A percentile compares a stretch with the other conserved stretches of the same genome.
phyloP scores from a whole-genome alignment of 148 eudicot species.

The Euryodendron excelsum region DNA sequence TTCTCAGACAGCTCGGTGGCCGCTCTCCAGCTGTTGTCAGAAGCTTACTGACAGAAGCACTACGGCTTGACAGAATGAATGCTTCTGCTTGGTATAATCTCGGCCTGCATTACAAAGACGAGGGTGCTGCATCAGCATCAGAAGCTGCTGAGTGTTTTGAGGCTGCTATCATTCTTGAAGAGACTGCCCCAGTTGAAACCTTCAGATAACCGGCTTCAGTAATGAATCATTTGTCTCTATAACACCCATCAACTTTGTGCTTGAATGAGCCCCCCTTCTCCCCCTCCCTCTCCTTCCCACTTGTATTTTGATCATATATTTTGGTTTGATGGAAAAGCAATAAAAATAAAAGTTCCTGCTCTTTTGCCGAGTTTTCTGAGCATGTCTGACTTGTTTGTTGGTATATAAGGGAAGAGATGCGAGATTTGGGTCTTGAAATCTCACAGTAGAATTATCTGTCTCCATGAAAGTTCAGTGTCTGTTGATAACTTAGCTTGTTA shows the following conservation, averaged over 20 bases:
- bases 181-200: conserved; percentile 77
- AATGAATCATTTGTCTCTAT: not conserved
- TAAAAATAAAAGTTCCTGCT: not conserved
- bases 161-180: conserved; percentile 70
- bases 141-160: conserved; percentile 86
- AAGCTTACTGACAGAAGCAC: conserved; percentile 64
- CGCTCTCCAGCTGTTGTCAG: conserved; percentile 34
- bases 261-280: not conserved
- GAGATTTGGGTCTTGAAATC: too few relatives aligned
- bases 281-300: not conserved
- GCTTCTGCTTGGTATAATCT: conserved; percentile 77
- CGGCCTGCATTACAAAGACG: conserved; percentile 60
- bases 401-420: too few relatives aligned
- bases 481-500: too few relatives aligned
- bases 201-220: conserved; percentile 46
- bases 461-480: too few relatives aligned
- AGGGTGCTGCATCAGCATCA: conserved; percentile 28
- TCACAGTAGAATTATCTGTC: too few relatives aligned
- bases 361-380: not conserved
- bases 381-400: too few relatives aligned
- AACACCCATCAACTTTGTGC: not conserved
- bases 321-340: not conserved
- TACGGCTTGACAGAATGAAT: conserved; percentile 66
- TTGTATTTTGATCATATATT: not conserved
- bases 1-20: conserved; percentile 44